Percentiles rank a stretch among this genome's conserved stretches.
phyloP scores from a whole-genome alignment of 371 early-diverging fungal species.

The Haplosporangium sp. region DNA sequence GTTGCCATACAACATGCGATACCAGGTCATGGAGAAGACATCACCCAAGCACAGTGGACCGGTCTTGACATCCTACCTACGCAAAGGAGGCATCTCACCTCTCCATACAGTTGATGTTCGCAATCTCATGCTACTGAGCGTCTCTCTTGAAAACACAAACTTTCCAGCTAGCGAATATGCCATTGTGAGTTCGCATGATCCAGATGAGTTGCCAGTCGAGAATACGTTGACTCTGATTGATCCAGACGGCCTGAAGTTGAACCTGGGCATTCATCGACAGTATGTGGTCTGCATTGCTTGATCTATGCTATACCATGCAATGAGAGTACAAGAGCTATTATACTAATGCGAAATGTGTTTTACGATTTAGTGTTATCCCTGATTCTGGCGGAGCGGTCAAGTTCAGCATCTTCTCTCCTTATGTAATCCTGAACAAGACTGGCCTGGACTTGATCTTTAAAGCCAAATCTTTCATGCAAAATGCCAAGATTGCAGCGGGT shows the following conservation, averaged over 20 bases:
- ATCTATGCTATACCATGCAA: background rate
- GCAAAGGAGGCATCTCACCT: slow-evolving; percentile 79
- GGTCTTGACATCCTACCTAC: slow-evolving; percentile 65
- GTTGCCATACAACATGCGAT: slow-evolving; percentile 89
- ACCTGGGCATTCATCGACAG: slow-evolving; percentile 77
- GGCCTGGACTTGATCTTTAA: slow-evolving; percentile 84
- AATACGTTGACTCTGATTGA: slow-evolving; percentile 78
- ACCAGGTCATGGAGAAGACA: slow-evolving; percentile 77
- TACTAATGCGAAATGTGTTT: background rate
- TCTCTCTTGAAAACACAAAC: slow-evolving; percentile 81
- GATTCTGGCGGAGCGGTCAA: slow-evolving; percentile 76
- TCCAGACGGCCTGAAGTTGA: slow-evolving; percentile 70
- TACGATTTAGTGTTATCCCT: slow-evolving; percentile 60
- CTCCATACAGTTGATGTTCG: slow-evolving; percentile 89
- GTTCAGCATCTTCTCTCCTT: slow-evolving; percentile 75
- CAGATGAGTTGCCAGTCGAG: slow-evolving; percentile 76
- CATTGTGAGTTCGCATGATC: slow-evolving; percentile 83
- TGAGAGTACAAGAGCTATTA: no score
- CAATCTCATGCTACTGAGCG: slow-evolving; percentile 80
- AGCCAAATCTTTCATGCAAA: slow-evolving; percentile 81
- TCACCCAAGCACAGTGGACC: slow-evolving; percentile 69
- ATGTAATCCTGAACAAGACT: slow-evolving; percentile 94
- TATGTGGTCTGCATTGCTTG: slow-evolving; percentile 37
- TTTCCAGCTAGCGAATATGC: slow-evolving; percentile 83
- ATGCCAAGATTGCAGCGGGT: slow-evolving; percentile 77